phyloP scores from a whole-genome alignment of 2,329 filamentous ascomycete genomes.

The Cladosporium sp. region DNA sequence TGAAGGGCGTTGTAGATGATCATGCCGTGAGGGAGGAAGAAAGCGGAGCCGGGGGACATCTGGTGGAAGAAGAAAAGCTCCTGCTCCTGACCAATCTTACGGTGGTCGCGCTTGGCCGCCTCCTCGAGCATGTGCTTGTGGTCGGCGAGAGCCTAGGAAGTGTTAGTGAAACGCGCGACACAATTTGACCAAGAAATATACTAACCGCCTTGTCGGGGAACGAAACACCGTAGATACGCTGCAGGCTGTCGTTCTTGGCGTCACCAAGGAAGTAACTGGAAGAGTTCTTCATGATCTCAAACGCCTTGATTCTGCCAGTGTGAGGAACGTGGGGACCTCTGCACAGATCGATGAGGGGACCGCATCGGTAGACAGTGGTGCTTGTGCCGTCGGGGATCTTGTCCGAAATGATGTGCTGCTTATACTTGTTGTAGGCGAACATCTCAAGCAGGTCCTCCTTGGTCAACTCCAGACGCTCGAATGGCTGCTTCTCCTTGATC shows the following conservation, averaged over 20 bases:
- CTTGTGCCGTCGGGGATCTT: conserved; percentile 84
- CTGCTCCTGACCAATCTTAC: conserved; percentile 90
- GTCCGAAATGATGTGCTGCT: conserved; percentile 94
- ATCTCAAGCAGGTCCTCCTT: conserved; percentile 93
- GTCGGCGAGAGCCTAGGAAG: conserved; percentile 57
- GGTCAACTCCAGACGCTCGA: conserved; percentile 81
- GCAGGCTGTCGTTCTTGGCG: conserved; percentile 87
- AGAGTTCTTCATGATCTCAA: conserved; percentile 85
- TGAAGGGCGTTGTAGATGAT: conserved; percentile 90
- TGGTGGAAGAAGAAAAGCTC: conserved; percentile 98
- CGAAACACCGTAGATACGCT: conserved; percentile 93
- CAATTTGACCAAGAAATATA: background rate
- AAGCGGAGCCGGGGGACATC: conserved; percentile 85
- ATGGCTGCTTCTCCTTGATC: conserved; percentile 95
- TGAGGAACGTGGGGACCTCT: conserved; percentile 91
- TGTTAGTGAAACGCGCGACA: background rate
- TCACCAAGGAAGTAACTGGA: conserved; percentile 93
- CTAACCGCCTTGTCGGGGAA: conserved; percentile 93
- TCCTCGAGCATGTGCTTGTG: conserved; percentile 95
- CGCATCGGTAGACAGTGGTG: conserved; percentile 92
- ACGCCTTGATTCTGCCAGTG: conserved; percentile 90
- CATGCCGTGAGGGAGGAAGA: conserved; percentile 89
- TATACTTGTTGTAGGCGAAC: conserved; percentile 98
- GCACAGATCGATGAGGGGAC: conserved; percentile 91
- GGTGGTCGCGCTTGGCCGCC: conserved; percentile 94